These are phyloP conservation scores for Draba incana DNA, from an alignment of 345 rosid species.

Conservation along the genomic window DNA sequence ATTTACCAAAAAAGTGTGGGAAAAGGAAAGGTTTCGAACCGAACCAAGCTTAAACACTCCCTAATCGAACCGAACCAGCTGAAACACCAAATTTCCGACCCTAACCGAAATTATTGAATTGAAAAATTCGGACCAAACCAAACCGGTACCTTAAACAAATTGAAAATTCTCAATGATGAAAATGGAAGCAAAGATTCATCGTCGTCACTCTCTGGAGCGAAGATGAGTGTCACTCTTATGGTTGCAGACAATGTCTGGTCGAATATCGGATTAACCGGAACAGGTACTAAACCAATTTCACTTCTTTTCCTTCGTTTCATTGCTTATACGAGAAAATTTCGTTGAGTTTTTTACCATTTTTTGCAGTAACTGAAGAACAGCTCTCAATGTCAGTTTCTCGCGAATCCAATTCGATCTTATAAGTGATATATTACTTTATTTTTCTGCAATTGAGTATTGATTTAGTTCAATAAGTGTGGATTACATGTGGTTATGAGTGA, in stretches of 20 bases:
- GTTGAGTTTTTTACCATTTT: neutral
- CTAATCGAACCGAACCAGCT: neutral
- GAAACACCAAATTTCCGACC: neutral
- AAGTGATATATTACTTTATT: neutral
- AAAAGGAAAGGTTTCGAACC: neutral
- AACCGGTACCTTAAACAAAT: neutral
- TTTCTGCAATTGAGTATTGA: neutral
- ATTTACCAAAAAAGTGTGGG: neutral
- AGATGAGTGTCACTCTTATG: slow-evolving; percentile 46
- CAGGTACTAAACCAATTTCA: slow-evolving; percentile 41
- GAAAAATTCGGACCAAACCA: neutral
- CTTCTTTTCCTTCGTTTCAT: neutral
- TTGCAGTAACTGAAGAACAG: slow-evolving; percentile 75
- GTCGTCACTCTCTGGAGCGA: slow-evolving; percentile 1
- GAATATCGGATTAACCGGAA: slow-evolving; percentile 54
- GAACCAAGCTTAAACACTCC: neutral
- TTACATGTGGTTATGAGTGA: slow-evolving; percentile 1
- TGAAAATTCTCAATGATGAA: neutral
- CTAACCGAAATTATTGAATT: neutral
- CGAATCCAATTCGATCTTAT: slow-evolving; percentile 6
- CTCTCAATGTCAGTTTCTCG: slow-evolving; percentile 62
- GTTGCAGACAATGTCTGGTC: slow-evolving; percentile 70
- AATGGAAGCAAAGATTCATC: neutral
- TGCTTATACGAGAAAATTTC: neutral
- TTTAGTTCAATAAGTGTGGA: neutral